Base-by-base conservation (phyloP, 306 rosid genomes). In the Malus sieversii region DNA sequence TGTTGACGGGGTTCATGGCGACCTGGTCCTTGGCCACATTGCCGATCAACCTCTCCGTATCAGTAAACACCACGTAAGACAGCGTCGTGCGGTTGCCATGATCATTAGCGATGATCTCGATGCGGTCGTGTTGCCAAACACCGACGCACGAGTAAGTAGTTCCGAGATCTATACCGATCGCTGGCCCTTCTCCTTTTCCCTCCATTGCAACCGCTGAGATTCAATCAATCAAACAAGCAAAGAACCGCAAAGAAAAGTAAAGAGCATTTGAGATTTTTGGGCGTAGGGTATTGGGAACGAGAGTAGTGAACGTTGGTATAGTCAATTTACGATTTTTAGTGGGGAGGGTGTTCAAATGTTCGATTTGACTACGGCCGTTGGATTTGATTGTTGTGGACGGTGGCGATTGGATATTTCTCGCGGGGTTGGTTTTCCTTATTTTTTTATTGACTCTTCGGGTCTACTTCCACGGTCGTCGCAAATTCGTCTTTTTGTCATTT, bases 11-110 rank as follows among this genome's bases (percentile, higher is more conserved):
- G 82, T 90, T 92, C 96, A 92, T 90, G 45, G 97, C 97, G 69
- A 90, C 97, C 86, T 92, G 96, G 58, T 92, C 88, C 93, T 92
- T 92, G 1, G 96, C 96, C 0, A 93, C 97, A 57, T 92, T 92
- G 0, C 97, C 93, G 59, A 92, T 90, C 86, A 92, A 75, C 18
- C 97, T 80, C 59, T 92, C 97, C 15, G 81, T 61, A 5, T 92
- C 97, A 0, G 97, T 92, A 64, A 92, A 92, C 1, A 85, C 97
- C 1, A 92, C 94, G 55, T 90, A 90, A 4, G 96, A 92, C 12
- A 96, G 97, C 15, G 92, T 92, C 2, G 94, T 92, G 20, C 91
- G 73, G 84, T 92, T 90, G 0, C 97, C 96, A 66, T 92, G 97
- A 23, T 92, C 97, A 22, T 92, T 90, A 10, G 97, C 97, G 0